Evolutionary conservation across 306 rosid genomes (phyloP).

Genomic region (Malus fusca): DNA sequence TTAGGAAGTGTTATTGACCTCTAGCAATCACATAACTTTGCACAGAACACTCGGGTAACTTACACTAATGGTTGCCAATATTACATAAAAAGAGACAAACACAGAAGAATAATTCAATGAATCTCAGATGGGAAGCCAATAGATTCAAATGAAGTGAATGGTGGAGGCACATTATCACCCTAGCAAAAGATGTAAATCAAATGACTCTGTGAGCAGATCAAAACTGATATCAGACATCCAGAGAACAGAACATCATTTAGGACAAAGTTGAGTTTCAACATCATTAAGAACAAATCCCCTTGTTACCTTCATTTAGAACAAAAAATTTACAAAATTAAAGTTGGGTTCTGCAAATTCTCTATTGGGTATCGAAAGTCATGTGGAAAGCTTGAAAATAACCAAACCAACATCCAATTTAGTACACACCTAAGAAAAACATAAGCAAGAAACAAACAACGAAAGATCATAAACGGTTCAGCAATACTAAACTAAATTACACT

Average conservation of each 20-base stretch:
- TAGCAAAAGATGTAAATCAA: conserved; percentile 14
- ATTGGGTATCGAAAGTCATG: too few species aligned
- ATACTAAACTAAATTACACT: too few species aligned
- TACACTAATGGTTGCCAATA: conserved; percentile 28
- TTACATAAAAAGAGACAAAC: conserved; percentile 6
- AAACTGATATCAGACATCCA: neutral
- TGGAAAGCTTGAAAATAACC: too few species aligned
- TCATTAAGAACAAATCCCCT: too few species aligned
- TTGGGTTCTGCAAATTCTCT: too few species aligned
- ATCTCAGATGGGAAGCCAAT: conserved; percentile 85
- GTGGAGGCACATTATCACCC: conserved; percentile 89
- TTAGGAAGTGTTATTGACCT: conserved; percentile 23
- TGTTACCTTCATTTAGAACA: too few species aligned
- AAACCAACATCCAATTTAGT: too few species aligned
- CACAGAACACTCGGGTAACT: conserved; percentile 42
- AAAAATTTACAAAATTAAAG: too few species aligned
- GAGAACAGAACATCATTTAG: neutral
- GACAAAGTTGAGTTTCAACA: neutral
- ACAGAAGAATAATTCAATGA: conserved; percentile 30
- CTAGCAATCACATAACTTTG: conserved; percentile 67
- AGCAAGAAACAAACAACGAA: too few species aligned
- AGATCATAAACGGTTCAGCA: too few species aligned
- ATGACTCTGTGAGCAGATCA: neutral
- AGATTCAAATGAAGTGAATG: conserved; percentile 60
- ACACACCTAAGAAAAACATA: too few species aligned